Evolutionary conservation across 2,329 filamentous ascomycete genomes (phyloP), one percentile per base, ranked within the genome.

Genomic region (Thyridium curvatum): DNA sequence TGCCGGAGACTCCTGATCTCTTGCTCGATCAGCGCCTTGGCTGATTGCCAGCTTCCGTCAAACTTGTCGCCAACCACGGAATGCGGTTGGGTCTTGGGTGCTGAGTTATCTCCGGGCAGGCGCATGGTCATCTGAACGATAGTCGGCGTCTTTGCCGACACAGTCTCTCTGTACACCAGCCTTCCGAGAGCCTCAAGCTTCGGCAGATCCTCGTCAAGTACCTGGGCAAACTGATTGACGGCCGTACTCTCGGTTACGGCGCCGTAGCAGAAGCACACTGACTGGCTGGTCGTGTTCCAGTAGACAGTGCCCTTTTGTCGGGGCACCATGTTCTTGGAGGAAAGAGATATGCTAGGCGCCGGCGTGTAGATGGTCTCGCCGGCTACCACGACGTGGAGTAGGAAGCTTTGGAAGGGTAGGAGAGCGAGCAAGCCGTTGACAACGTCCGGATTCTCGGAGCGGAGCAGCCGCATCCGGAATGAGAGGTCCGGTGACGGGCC

Each of bases 381-480:
- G 13, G 33, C 33, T 13, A 34, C 33, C 8, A 34, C 33, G 8
- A 29, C 26, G 26, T 37, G 18, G 12, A 29, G 18, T 10, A 28
- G 16, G 26, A 37, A 18, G n/a, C 18, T 14, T 10, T 30, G n/a
- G 17, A 37, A 14, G n/a, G 18, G 35, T 6, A 37, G 26, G 12
- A 37, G 10, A 15, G 18, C 26, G 14, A 37, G 18, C 12, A 37
- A 29, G 6, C 26, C 26, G 13, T 37, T 37, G 18, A 37, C 18
- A 6, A 28, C 18, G 18, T 30, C 26, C 17, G 35, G 17, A 10
- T 30, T 37, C n/a, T 37, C 35, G 12, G 12, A 7, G 4, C 30
- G 47, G 38, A 56, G 56, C 48, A 50, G 51, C 34, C 53, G 61
- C 29, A 55, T 60, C 39, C 52, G 59, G 43, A 34, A 34, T 8